phyloP scores from a whole-genome alignment of 495 filamentous ascomycete species.

The Penicillium ucsense region DNA sequence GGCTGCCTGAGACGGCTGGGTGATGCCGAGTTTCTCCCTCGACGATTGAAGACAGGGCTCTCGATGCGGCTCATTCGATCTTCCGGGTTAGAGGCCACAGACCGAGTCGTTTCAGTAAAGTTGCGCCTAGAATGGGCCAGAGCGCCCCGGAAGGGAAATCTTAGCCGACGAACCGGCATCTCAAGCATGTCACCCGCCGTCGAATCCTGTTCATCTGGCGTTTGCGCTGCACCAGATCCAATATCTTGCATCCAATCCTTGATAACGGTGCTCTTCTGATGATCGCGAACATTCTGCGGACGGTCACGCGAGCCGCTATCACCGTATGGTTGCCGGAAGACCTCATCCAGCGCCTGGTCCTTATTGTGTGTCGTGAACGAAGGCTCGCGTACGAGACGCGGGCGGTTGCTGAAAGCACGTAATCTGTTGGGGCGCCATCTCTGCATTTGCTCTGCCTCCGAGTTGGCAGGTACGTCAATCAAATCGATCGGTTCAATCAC shows the following conservation, averaged over 20 bases:
- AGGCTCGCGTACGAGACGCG: slow-evolving; percentile 62
- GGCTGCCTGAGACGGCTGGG: slow-evolving; percentile 24
- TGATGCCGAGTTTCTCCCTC: slow-evolving; percentile 12
- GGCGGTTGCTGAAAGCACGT: slow-evolving; percentile 55
- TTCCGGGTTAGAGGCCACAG: slow-evolving; percentile 50
- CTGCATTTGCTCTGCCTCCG: slow-evolving; percentile 18
- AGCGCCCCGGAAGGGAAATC: slow-evolving; percentile 23
- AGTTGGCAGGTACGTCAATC: slow-evolving; percentile 37
- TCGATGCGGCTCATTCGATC: slow-evolving; percentile 25
- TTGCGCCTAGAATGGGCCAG: slow-evolving; percentile 29
- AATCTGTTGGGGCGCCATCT: slow-evolving; percentile 40
- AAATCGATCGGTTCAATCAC: slow-evolving; percentile 72
- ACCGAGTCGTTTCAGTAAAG: slow-evolving; percentile 42
- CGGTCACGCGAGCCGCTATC: slow-evolving; percentile 35
- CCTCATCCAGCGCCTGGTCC: slow-evolving; percentile 83
- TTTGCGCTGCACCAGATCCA: slow-evolving; percentile 51
- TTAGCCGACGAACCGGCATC: slow-evolving; percentile 23
- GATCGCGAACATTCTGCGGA: slow-evolving; percentile 45
- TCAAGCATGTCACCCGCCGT: slow-evolving; percentile 48
- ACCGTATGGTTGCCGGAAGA: slow-evolving; percentile 60
- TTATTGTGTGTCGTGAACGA: slow-evolving; percentile 79
- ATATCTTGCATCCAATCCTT: slow-evolving; percentile 78
- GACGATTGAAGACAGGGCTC: slow-evolving; percentile 21
- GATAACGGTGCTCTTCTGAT: slow-evolving; percentile 65
- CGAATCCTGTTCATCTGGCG: slow-evolving; percentile 52